Base-by-base conservation (phyloP, 768 basidiomycete genomes). In the Lanmaoa rubissima region DNA sequence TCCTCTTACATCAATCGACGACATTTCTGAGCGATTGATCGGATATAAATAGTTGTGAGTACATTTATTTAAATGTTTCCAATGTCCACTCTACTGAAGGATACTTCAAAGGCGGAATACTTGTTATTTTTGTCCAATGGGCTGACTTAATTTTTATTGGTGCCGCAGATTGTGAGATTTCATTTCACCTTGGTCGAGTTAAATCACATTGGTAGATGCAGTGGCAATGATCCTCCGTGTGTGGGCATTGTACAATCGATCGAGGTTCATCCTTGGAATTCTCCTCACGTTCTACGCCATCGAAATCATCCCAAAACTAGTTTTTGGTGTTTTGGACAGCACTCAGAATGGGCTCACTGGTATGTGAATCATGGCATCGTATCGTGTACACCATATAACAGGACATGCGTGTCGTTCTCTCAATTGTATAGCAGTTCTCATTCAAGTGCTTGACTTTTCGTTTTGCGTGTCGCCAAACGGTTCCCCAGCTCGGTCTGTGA, bases 171-270 rank as follows among this genome's bases (percentile, higher is more conserved):
- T 19, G 62, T 56, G 46, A 26, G 62, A 53, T 17, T 12, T 17
- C n/a, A 0, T 31, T 5, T 44, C 24, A 17, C 14, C 24, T 19
- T 9, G 11, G 26, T 19, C 8, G 6, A 24, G 7, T 10, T 5
- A 26, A 14, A 39, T 31, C 26, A 51, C 16, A 1, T 3, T 3
- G n/a, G 7, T 32, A 26, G 49, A 17, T 47, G 11, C 11, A 61
- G 62, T 63, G 48, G 42, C 32, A 8, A 63, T 63, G 62, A 53
- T 64, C 26, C 51, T 65, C 11, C 62, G 58, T 35, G 44, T 64
- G 21, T 64, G 58, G 53, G 58, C 48, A 40, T 21, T 63, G 35
- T 61, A 63, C 28, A 4, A 11, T 12, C 42, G 21, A 7, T 63
- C 62, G 5, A 61, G 34, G 36, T 32, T 53, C 13, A 31, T 63